Conservation (phyloP, 306 rosid species). For the Argentina anserina region DNA sequence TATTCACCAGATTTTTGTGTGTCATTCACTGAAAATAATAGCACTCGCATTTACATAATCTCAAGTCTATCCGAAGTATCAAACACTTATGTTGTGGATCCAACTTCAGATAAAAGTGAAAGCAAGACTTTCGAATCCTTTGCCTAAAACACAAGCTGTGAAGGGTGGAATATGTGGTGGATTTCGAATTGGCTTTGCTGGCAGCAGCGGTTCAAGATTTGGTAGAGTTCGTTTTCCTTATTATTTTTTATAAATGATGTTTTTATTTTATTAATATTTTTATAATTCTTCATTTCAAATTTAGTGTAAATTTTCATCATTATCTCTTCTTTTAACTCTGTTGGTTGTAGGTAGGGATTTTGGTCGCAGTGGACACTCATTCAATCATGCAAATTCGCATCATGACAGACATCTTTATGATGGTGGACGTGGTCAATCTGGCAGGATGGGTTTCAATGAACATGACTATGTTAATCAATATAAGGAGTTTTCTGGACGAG, state of each 20-base stretch:
- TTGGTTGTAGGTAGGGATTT: conserved; percentile 48
- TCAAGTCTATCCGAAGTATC: background rate
- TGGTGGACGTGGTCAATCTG: conserved; percentile 45
- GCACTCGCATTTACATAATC: conserved; percentile 12
- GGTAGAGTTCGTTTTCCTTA: conserved; percentile 31
- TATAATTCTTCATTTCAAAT: conserved; percentile 6
- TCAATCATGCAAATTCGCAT: conserved; percentile 39
- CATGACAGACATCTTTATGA: conserved; percentile 42
- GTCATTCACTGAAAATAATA: background rate
- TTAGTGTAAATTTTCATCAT: conserved; percentile 7
- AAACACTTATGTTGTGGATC: conserved; percentile 12
- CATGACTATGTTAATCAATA: conserved; percentile 29
- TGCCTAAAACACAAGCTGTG: conserved; percentile 79
- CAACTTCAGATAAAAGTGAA: conserved; percentile 55
- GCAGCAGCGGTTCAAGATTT: conserved; percentile 47
- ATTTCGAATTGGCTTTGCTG: conserved; percentile 58
- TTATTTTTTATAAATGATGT: background rate
- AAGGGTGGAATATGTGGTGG: conserved; percentile 87
- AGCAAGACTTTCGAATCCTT: conserved; percentile 88
- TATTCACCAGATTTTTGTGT: background rate
- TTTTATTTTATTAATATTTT: conserved; percentile 2
- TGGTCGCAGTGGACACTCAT: conserved; percentile 45
- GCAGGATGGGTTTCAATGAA: conserved; percentile 44
- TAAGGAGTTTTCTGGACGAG: conserved; percentile 50
- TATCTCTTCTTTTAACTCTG: conserved; percentile 10